Conservation (phyloP, 1,284 basidiomycete species). For the Ustanciosporium gigantosporum region DNA sequence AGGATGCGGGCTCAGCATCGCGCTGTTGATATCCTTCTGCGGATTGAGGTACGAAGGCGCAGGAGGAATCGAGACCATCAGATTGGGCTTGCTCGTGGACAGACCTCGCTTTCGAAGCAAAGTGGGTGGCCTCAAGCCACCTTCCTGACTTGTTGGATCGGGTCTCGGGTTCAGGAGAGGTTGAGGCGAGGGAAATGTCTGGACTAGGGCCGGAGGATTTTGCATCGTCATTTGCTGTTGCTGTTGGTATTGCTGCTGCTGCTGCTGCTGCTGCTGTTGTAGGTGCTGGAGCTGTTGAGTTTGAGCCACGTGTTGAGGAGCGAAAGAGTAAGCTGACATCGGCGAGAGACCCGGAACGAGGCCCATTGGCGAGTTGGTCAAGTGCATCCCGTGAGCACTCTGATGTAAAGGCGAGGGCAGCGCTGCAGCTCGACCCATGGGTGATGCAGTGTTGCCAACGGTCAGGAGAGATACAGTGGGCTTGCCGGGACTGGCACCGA, state of each 20-base stretch:
- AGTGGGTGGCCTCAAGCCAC: conserved; percentile 24
- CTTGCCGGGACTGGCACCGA: conserved; percentile 44
- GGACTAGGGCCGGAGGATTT: conserved; percentile 35
- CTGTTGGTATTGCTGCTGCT: conserved; percentile 11
- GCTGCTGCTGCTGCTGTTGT: conserved; percentile 9
- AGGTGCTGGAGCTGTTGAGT: conserved; percentile 9
- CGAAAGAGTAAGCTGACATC: conserved; percentile 9
- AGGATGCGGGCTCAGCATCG: conserved; percentile 30
- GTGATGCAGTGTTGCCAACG: conserved; percentile 22
- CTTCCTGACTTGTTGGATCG: not conserved
- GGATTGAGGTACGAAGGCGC: conserved; percentile 42
- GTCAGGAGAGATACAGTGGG: conserved; percentile 53
- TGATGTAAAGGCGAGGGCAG: conserved; percentile 35
- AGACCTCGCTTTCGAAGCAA: conserved; percentile 51
- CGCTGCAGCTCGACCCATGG: conserved; percentile 16
- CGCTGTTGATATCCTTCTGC: conserved; percentile 14
- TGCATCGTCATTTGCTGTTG: conserved; percentile 1
- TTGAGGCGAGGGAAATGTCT: conserved; percentile 44
- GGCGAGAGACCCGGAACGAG: conserved; percentile 10
- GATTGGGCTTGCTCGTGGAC: conserved; percentile 50
- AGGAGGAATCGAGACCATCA: conserved; percentile 52
- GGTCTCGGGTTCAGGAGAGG: conserved; percentile 19
- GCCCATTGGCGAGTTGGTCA: not conserved
- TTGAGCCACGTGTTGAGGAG: conserved; percentile 4
- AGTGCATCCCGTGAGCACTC: not conserved